Evolutionary conservation across 495 filamentous ascomycete genomes (phyloP), one percentile per base, ranked within the genome.

Genomic region (Hyaloscypha finlandica): DNA sequence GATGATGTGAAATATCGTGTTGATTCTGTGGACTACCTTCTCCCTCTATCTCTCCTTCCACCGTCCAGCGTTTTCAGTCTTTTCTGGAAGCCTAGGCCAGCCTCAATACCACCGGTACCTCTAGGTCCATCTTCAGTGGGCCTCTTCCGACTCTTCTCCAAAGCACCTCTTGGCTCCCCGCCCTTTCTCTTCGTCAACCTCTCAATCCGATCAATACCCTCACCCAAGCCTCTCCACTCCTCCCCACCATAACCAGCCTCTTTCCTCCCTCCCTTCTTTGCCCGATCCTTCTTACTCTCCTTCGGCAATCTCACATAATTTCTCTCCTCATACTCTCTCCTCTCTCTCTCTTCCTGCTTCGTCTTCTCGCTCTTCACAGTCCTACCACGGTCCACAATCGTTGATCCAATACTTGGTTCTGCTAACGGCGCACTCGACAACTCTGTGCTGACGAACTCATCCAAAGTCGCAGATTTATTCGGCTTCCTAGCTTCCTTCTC

Each of bases 221-320:
- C 88, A 33, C 88, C 90, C 16, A 96, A 84, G 4, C 87, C 87
- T 53, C 85, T 83, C 89, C 92, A 94, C 69, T 96, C 92, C 74
- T 96, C 93, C 22, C 93, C 93, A 58, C 91, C 93, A 77, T 88
- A 95, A 62, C 81, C 80, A 32, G 80, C 81, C 70, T 83, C 84
- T 80, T 82, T 66, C 77, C 77, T 19, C 45, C 67, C 63, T 25
- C 76, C 77, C 45, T 79, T 80, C 68, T 86, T 84, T 14, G 81
- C 79, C 42, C 79, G 74, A 25, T 94, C 90, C 80, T 92, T 92
- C 84, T 93, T 94, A 75, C 87, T 90, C 72, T 89, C 84, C 75
- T 87, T 88, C 20, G 92, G 92, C 72, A 97, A 81, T 61, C 94
- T 85, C 25, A 92, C 85, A 73, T 96, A 93, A 78, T 97, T 94